These are phyloP conservation scores for Zasmidium angulare DNA, from an alignment of 2,329 filamentous ascomycete genomes.

Conservation along the genomic window DNA sequence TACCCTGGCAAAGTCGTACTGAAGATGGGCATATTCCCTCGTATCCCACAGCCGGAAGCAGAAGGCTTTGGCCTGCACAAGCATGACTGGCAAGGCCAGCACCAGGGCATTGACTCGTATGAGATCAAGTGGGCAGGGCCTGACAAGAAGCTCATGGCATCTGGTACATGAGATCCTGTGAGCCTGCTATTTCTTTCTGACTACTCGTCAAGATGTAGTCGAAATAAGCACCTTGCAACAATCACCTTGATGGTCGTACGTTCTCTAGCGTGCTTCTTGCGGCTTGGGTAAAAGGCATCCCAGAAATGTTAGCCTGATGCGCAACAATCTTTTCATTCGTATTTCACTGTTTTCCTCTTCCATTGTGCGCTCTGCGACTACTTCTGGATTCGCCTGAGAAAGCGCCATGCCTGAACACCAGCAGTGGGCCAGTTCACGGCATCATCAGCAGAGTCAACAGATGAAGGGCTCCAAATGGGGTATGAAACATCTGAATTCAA, in stretches of 20 bases:
- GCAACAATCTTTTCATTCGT: no score
- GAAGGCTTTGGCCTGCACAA: conserved; percentile 47
- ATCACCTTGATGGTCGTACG: not conserved
- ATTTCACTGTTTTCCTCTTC: no score
- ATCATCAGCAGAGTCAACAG: no score
- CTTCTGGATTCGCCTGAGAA: no score
- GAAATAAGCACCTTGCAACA: not conserved
- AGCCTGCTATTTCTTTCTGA: not conserved
- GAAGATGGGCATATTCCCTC: conserved; percentile 53
- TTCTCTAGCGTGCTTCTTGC: no score
- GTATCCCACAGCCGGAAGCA: conserved; percentile 48
- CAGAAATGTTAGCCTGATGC: no score
- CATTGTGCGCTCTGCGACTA: no score
- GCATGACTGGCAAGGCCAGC: conserved; percentile 45
- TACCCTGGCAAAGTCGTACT: conserved; percentile 47
- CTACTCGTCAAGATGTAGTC: not conserved
- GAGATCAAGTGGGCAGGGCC: conserved; percentile 42
- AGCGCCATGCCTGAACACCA: no score
- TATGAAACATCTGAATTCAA: no score
- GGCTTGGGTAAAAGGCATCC: no score
- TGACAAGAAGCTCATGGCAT: conserved; percentile 33
- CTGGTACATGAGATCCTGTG: not conserved
- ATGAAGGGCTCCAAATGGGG: no score
- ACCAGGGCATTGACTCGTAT: conserved; percentile 40
- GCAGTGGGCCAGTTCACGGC: no score